These are phyloP conservation scores for Ogataea nonfermentans DNA, from an alignment of 805 yeast genomes.

Conservation along the genomic window DNA sequence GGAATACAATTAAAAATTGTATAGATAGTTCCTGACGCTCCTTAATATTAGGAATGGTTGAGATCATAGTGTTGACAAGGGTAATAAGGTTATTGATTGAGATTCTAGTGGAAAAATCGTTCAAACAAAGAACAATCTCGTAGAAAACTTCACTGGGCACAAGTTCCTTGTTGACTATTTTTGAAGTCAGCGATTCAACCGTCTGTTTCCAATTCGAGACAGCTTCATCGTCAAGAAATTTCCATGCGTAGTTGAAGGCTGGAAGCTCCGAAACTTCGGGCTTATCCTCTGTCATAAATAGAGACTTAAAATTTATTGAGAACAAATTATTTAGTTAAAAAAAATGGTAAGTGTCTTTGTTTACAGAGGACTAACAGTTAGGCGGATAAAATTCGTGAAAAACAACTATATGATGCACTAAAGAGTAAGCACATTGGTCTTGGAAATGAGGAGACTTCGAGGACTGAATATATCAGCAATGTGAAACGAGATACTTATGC, in stretches of 20 bases:
- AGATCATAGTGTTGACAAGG: constrained; percentile 23
- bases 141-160: constrained; percentile 24
- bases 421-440: constrained; percentile 69
- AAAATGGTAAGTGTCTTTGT: constrained; percentile 8
- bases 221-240: constrained; percentile 16
- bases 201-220: constrained; percentile 15
- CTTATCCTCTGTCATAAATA: constrained; percentile 7
- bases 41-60: constrained; percentile 19
- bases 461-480: constrained; percentile 67
- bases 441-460: constrained; percentile 70
- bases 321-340: background rate
- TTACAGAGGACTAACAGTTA: constrained; percentile 16
- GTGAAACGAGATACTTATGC: constrained; percentile 66
- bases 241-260: constrained; percentile 15
- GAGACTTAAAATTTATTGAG: background rate
- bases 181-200: constrained; percentile 9
- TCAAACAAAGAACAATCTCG: constrained; percentile 25
- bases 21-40: constrained; percentile 23
- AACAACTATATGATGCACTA: constrained; percentile 52
- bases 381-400: constrained; percentile 68
- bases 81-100: constrained; percentile 14
- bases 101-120: constrained; percentile 27
- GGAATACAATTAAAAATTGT: constrained; percentile 27
- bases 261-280: constrained; percentile 3
- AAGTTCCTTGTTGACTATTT: constrained; percentile 13